Conservation (phyloP, 1,139 yeast species). For the Pichia norvegensis region DNA sequence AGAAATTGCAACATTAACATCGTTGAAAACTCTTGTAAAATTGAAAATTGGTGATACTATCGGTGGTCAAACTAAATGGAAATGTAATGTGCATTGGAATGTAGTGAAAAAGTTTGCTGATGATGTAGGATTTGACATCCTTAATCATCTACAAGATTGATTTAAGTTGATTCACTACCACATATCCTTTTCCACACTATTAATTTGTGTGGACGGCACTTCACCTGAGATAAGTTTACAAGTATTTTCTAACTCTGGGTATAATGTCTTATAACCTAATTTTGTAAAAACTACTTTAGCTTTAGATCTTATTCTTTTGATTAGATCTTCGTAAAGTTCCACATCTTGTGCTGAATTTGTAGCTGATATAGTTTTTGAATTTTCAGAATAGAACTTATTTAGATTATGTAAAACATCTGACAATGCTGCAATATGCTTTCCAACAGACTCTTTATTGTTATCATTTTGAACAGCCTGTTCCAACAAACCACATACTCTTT, state of each 20-base stretch:
- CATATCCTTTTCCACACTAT: slow-evolving; percentile 20
- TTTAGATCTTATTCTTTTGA: slow-evolving; percentile 22
- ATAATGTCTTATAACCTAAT: slow-evolving; percentile 19
- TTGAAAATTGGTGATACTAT: slow-evolving; percentile 38
- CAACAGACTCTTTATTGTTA: neutral
- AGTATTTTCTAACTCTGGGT: slow-evolving; percentile 16
- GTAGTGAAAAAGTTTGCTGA: slow-evolving; percentile 37
- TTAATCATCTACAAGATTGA: slow-evolving; percentile 33
- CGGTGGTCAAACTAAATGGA: slow-evolving; percentile 48
- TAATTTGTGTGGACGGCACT: slow-evolving; percentile 19
- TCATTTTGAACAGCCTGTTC: slow-evolving; percentile 9
- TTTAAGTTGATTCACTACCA: slow-evolving; percentile 19
- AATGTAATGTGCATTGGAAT: slow-evolving; percentile 43
- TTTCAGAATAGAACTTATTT: slow-evolving; percentile 14
- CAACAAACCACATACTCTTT: slow-evolving; percentile 35
- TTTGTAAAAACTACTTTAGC: slow-evolving; percentile 19
- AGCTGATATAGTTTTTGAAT: slow-evolving; percentile 13
- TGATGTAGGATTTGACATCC: slow-evolving; percentile 41
- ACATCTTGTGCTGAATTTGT: slow-evolving; percentile 23
- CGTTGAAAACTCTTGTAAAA: slow-evolving; percentile 38
- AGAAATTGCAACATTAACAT: slow-evolving; percentile 44
- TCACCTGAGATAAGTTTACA: slow-evolving; percentile 20
- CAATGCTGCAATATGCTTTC: slow-evolving; percentile 5
- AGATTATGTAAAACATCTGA: slow-evolving; percentile 8
- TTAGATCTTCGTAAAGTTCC: slow-evolving; percentile 18